Base-by-base conservation (phyloP, 2,329 filamentous ascomycete species). In the Ceratocystis papillata region DNA sequence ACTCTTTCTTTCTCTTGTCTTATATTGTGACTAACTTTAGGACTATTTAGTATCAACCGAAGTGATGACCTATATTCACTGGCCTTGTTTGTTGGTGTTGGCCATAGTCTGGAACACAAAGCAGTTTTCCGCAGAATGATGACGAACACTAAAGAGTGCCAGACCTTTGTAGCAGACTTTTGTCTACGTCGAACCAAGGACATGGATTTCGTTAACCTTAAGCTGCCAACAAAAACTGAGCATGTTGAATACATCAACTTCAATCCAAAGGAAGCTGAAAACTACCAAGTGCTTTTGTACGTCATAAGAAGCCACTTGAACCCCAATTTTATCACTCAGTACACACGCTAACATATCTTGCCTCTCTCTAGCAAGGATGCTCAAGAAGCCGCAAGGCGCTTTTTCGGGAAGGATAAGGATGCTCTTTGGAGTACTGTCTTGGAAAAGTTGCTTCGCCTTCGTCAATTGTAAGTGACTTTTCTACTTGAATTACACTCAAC, bases 121-220 rank as follows among this genome's bases (percentile, higher is more conserved):
- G 82, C 87, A 22, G 80, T 94, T 7, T 96, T 96, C 77, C 88
- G 90, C 70, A 78, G 81, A 12, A 81, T 86, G 41, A 80, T 94
- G 67, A 55, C 71, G 70, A 45, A 85, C 87, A 48, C 82, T 88
- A 37, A 87, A 10, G 77, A 93, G 2, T 79, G 95, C 2, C 88
- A 93, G 72, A 81, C 84, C 4, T 79, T 96, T 57, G 92, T 96
- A 84, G 80, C 81, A n/a, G 85, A 88, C 20, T 81, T 96, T 60
- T 94, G 89, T 71, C 79, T 96, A 25, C 83, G 91, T 46, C 84
- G 91, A 46, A 87, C 86, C 74, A 96, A 96, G 73, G 87, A 93
- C 66, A 96, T 96, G 90, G 81, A 81, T 4, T 96, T 95, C 72
- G 83, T 96, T 64, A 89, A 96, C 70, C 78, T 96, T 22, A 87